These are phyloP conservation scores for Candida sp. DNA, from an alignment of 1,139 yeast species.

Conservation along the genomic window DNA sequence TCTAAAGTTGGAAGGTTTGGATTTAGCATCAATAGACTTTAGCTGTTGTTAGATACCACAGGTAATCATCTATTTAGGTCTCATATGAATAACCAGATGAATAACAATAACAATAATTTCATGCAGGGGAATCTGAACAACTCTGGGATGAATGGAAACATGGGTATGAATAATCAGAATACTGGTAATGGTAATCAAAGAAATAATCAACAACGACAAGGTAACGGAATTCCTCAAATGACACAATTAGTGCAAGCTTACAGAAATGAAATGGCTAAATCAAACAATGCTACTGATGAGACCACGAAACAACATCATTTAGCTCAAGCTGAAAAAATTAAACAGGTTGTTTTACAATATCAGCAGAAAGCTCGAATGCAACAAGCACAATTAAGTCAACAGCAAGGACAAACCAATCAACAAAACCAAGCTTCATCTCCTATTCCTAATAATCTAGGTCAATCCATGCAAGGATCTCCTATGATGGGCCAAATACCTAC, in stretches of 20 bases:
- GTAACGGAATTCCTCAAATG: constrained; percentile 53
- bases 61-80: background rate
- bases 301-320: constrained; percentile 67
- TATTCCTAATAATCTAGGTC: background rate
- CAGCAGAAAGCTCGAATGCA: constrained; percentile 27
- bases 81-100: constrained; percentile 1
- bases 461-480: background rate
- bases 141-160: constrained; percentile 1
- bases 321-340: constrained; percentile 65
- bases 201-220: constrained; percentile 12
- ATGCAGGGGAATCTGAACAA: background rate
- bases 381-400: constrained; percentile 11
- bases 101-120: constrained; percentile 1
- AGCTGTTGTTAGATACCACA: background rate
- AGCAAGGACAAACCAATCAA: constrained; percentile 9
- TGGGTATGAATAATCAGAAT: background rate
- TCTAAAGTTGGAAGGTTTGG: background rate
- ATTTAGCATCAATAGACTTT: background rate
- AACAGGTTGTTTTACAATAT: constrained; percentile 41
- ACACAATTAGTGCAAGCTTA: constrained; percentile 59
- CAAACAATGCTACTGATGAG: constrained; percentile 52
- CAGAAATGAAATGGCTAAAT: constrained; percentile 61
- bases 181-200: constrained; percentile 1
- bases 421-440: constrained; percentile 3
- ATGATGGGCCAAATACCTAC: background rate